A percentile compares a stretch with the other conserved stretches of the same genome.
These are phyloP conservation scores for Globisporangium viniferum DNA, from an alignment of 352 stramenopile genomes.

Conservation along the genomic window DNA sequence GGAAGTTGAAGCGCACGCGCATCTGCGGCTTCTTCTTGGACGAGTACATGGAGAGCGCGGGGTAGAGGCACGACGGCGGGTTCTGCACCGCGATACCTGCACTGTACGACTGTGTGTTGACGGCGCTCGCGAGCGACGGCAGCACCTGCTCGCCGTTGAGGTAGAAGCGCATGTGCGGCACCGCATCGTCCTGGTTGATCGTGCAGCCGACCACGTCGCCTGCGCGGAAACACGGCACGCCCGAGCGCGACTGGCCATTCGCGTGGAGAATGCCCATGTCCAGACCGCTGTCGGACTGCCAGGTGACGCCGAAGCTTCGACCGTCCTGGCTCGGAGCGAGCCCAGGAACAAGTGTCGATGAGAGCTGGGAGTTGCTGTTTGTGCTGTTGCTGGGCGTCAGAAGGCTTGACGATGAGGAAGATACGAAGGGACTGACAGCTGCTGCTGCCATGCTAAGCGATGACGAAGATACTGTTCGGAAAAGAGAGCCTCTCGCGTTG, in stretches of 20 bases:
- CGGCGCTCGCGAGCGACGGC: constrained; percentile 18
- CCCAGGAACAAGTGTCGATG: constrained; percentile 43
- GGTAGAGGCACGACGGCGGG: constrained; percentile 55
- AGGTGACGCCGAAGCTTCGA: constrained; percentile 64
- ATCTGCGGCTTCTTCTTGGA: constrained; percentile 65
- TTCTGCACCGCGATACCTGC: constrained; percentile 50
- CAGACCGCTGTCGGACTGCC: constrained; percentile 67
- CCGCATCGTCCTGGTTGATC: constrained; percentile 68
- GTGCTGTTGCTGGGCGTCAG: background rate
- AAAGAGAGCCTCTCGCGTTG: background rate
- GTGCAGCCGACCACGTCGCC: constrained; percentile 73
- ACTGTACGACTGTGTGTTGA: constrained; percentile 2
- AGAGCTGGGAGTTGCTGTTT: background rate
- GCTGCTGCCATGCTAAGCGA: background rate
- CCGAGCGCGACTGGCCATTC: constrained; percentile 64
- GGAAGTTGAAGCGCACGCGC: constrained; percentile 77
- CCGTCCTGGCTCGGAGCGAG: constrained; percentile 54
- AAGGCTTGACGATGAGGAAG: background rate
- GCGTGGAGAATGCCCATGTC: constrained; percentile 75
- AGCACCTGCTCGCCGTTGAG: constrained; percentile 70
- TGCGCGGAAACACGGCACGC: constrained; percentile 57
- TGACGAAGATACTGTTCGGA: background rate
- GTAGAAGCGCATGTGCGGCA: constrained; percentile 71
- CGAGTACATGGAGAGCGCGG: constrained; percentile 77
- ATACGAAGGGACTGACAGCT: background rate